A percentile compares a stretch with the other conserved stretches of the same genome.
Evolutionary conservation across 2,329 filamentous ascomycete genomes (phyloP).

Genomic region (Scedosporium boydii): DNA sequence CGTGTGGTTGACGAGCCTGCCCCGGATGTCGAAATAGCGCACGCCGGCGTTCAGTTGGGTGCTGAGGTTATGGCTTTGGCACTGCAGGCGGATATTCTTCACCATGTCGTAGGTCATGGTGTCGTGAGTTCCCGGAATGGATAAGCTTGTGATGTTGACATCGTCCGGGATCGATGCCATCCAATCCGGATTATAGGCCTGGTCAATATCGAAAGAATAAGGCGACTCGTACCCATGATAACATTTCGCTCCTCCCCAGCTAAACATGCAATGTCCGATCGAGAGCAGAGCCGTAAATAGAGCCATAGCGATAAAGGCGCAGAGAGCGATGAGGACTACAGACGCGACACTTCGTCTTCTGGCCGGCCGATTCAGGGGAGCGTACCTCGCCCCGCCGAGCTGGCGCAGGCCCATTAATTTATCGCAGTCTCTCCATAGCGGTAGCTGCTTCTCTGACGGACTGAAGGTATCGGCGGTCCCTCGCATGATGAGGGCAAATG

Average conservation of each 20-base stretch:
- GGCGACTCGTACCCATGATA: constrained; percentile 23
- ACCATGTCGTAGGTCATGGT: constrained; percentile 37
- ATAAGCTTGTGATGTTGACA: constrained; percentile 30
- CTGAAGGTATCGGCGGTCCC: neutral
- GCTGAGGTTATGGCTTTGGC: constrained; percentile 36
- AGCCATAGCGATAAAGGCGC: constrained; percentile 11
- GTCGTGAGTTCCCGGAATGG: constrained; percentile 43
- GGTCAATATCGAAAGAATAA: constrained; percentile 33
- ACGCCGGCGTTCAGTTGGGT: constrained; percentile 36
- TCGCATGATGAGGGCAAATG: neutral
- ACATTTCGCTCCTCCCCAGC: constrained; percentile 13
- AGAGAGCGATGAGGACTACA: constrained; percentile 10
- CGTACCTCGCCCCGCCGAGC: neutral
- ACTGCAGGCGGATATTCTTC: constrained; percentile 25
- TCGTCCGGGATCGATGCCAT: constrained; percentile 33
- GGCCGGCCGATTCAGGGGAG: neutral
- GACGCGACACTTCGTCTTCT: neutral
- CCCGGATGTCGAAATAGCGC: constrained; percentile 40
- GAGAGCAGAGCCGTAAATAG: constrained; percentile 16
- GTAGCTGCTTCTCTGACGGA: neutral
- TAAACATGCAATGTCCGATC: constrained; percentile 15
- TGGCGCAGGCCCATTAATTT: neutral
- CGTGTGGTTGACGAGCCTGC: constrained; percentile 29
- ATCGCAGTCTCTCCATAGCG: neutral
- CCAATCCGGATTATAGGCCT: constrained; percentile 26